Percentiles rank a stretch among this genome's conserved stretches.
Conservation (phyloP, 345 rosid species). For the Cardamine resedifolia region DNA sequence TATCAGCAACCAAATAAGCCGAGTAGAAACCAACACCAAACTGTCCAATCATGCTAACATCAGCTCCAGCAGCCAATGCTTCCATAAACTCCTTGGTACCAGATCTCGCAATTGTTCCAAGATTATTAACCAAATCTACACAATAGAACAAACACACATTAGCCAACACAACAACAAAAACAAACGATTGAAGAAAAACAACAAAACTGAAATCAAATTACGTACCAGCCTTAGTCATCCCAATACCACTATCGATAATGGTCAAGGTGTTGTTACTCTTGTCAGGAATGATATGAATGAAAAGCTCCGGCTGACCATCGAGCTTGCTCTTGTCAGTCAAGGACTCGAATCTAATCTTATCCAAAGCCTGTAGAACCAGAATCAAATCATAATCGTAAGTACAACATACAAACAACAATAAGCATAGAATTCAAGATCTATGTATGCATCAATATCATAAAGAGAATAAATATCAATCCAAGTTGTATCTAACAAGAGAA, state of each 20-base stretch:
- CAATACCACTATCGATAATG: constrained; percentile 79
- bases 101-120: constrained; percentile 89
- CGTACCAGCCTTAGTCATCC: constrained; percentile 95
- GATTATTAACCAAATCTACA: constrained; percentile 83
- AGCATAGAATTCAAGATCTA: neutral
- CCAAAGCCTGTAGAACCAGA: constrained; percentile 59
- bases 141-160: neutral
- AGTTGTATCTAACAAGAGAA: too few relatives aligned
- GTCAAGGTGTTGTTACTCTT: constrained; percentile 65
- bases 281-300: constrained; percentile 79
- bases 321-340: constrained; percentile 92
- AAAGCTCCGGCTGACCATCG: constrained; percentile 79
- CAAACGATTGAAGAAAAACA: too few relatives aligned
- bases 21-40: constrained; percentile 92
- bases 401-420: neutral
- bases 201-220: neutral
- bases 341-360: constrained; percentile 83
- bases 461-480: too few relatives aligned
- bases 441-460: neutral
- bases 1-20: constrained; percentile 80
- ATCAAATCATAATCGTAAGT: neutral
- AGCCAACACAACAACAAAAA: neutral
- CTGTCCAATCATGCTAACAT: constrained; percentile 91
- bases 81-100: constrained; percentile 94
- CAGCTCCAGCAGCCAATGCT: constrained; percentile 88